Conservation (phyloP, 768 basidiomycete species). For the Boletus rufocinnamomeus region DNA sequence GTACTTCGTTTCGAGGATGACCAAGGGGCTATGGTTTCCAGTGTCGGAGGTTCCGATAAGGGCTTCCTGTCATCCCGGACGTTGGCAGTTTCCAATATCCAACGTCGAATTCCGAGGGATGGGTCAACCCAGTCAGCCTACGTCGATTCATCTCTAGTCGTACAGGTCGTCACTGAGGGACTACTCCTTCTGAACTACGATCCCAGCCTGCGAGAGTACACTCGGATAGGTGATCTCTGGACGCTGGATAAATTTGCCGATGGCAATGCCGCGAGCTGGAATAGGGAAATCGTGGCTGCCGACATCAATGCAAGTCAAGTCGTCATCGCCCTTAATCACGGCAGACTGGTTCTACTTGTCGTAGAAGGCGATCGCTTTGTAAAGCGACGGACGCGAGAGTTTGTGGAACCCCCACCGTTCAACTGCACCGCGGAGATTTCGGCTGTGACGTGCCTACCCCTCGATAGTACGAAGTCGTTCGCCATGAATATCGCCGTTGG, state of each 20-base stretch:
- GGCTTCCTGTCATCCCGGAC: slow-evolving; percentile 59
- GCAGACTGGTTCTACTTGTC: slow-evolving; percentile 52
- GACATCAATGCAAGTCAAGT: slow-evolving; percentile 70
- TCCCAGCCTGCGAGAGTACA: slow-evolving; percentile 42
- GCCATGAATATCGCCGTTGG: slow-evolving; percentile 59
- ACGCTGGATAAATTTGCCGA: slow-evolving; percentile 33
- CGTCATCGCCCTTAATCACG: slow-evolving; percentile 57
- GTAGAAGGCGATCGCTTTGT: slow-evolving; percentile 44
- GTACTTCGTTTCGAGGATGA: slow-evolving; percentile 51
- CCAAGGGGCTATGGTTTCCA: slow-evolving; percentile 17
- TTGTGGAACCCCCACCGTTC: slow-evolving; percentile 22
- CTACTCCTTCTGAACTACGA: slow-evolving; percentile 62
- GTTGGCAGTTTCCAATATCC: slow-evolving; percentile 62
- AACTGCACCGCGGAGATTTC: slow-evolving; percentile 56
- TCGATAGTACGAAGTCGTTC: slow-evolving; percentile 48
- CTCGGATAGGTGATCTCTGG: slow-evolving; percentile 44
- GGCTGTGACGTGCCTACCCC: slow-evolving; percentile 63
- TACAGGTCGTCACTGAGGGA: slow-evolving; percentile 70
- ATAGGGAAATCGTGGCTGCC: slow-evolving; percentile 63
- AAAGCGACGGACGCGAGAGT: slow-evolving; percentile 25
- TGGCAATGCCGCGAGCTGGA: slow-evolving; percentile 23
- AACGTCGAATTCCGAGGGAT: slow-evolving; percentile 26
- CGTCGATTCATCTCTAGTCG: slow-evolving; percentile 52
- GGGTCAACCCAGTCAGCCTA: slow-evolving; percentile 32
- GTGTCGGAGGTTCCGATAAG: slow-evolving; percentile 42